Evolutionary conservation across 192 early-diverging fungal species (phyloP).

Genomic region (Gigaspora rosea): DNA sequence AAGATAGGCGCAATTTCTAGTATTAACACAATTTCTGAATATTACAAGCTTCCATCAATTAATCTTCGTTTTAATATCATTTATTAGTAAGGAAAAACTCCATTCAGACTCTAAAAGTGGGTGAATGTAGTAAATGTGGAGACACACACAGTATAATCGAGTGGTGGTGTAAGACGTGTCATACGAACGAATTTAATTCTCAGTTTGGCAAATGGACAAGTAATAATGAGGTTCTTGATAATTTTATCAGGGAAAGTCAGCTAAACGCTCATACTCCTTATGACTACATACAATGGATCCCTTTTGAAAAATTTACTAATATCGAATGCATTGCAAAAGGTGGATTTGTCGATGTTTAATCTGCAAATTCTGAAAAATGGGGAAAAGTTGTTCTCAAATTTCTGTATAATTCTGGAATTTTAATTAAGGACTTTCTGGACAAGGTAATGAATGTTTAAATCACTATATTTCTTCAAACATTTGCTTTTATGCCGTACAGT

Average conservation of each 20-base stretch:
- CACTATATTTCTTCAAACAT: neutral
- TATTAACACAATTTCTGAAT: neutral
- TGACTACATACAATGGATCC: constrained; percentile 27
- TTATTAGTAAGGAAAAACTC: constrained; percentile 9
- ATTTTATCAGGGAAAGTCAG: constrained; percentile 22
- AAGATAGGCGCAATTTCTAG: too few species aligned
- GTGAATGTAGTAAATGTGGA: constrained; percentile 9
- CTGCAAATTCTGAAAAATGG: constrained; percentile 13
- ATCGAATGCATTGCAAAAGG: constrained; percentile 10
- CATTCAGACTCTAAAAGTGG: neutral
- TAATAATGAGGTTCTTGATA: constrained; percentile 6
- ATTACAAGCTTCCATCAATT: too few species aligned
- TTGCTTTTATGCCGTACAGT: neutral
- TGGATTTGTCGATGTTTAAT: constrained; percentile 16
- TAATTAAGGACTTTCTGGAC: constrained; percentile 15
- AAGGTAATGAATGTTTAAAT: neutral
- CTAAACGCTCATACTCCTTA: constrained; percentile 17
- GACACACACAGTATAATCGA: neutral
- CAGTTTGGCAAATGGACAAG: constrained; percentile 25
- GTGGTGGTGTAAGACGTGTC: constrained; percentile 17
- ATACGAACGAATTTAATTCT: neutral
- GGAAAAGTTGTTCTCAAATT: constrained; percentile 30
- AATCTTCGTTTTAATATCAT: neutral
- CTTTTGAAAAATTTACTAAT: constrained; percentile 8
- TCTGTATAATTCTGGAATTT: constrained; percentile 5